Evolutionary conservation across 208 protist species (phyloP), one percentile per base, ranked within the genome.

Genomic region (Trypanosoma melophagium): DNA sequence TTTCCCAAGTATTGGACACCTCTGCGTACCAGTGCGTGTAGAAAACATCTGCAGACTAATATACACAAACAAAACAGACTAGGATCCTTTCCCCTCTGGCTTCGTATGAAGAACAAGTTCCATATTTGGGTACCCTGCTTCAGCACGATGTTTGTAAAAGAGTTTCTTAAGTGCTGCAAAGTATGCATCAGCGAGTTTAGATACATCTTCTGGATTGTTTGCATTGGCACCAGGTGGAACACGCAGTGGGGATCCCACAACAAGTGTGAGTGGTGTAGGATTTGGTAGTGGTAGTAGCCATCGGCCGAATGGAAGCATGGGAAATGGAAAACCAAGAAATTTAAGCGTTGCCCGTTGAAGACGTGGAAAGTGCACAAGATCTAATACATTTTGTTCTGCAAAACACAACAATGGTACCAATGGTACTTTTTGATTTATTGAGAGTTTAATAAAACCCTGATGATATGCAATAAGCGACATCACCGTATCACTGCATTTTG

Each of bases 321-420:
- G 91, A 47, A 93, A 91, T 0, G 86, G 88, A 66, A 95, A 96
- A 24, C 91, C 89, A 42, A 94, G 41, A 14, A 83, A 22, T 49
- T 80, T 83, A 7, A 94, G 79, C 7, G 77, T 82, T 13, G 80
- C 38, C 12, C 63, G 69, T 66, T 94, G 91, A 51, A 94, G 79
- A 25, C 66, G 61, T 2, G 84, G 88, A 31, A 93, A 72, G 13
- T 83, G 74, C 19, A 94, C 17, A 22, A 92, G 64, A 22, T 79
- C 79, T 16, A 95, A 45, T 19, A 96, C 59, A 74, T 93, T 90
- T 56, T 90, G 72, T 66, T 96, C 91, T 0, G 68, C 91, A 73
- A 96, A 90, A n/a, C 71, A 91, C 28, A 95, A 54, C 40, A 96
- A 56, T 21, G 91, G 91, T 53, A 96, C 91, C 0, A 96, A 69